Percentiles rank a stretch among this genome's conserved stretches.
phyloP scores from a whole-genome alignment of 2,329 filamentous ascomycete species.

The Venturia oleaginea region DNA sequence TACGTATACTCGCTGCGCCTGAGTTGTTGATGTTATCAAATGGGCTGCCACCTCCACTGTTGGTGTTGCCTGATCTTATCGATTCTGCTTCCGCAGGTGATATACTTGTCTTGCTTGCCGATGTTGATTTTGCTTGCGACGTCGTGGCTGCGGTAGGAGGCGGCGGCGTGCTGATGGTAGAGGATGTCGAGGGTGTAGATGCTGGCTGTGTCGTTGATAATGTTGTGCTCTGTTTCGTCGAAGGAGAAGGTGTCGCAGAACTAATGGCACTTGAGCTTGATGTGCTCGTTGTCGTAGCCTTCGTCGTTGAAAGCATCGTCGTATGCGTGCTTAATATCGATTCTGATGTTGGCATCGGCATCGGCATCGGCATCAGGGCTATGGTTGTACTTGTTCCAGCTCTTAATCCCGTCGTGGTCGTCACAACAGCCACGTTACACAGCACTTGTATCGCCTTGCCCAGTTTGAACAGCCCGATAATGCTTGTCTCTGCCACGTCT shows the following conservation, averaged over 20 bases:
- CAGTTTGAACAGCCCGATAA: slow-evolving; percentile 34
- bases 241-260: not conserved
- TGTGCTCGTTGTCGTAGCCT: not conserved
- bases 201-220: not conserved
- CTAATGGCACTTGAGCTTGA: not conserved
- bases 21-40: slow-evolving; percentile 15
- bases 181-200: not conserved
- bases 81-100: not conserved
- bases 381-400: not conserved
- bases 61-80: slow-evolving; percentile 7
- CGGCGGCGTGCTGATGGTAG: not conserved
- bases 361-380: slow-evolving; percentile 6
- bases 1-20: not conserved
- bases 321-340: not conserved
- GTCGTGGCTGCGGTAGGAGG: not conserved
- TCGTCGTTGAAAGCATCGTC: not conserved
- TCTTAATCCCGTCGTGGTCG: slow-evolving; percentile 13
- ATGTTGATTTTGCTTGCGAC: slow-evolving; percentile 7
- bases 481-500: slow-evolving; percentile 29
- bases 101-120: not conserved
- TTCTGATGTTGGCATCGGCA: slow-evolving; percentile 1
- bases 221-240: not conserved
- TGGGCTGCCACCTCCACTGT: slow-evolving; percentile 11
- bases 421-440: slow-evolving; percentile 27
- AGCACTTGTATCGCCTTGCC: slow-evolving; percentile 30